Evolutionary conservation across 768 basidiomycete genomes (phyloP).

Genomic region (Pluteus cervinus): DNA sequence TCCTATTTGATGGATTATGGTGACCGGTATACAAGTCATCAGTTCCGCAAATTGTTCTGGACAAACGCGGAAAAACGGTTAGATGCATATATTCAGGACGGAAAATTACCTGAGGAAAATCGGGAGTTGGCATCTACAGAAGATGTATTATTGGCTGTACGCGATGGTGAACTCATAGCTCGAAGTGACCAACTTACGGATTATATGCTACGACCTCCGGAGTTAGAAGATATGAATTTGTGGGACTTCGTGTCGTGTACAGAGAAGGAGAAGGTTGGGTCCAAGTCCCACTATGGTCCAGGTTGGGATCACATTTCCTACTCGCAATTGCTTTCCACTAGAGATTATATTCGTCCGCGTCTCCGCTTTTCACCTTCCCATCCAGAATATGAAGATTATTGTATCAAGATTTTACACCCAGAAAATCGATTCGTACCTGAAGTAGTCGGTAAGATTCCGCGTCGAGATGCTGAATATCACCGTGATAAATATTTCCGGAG

Average conservation of each 20-base stretch:
- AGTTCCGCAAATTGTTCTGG: slow-evolving; percentile 28
- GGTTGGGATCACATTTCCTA: slow-evolving; percentile 9
- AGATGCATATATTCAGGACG: too few relatives aligned
- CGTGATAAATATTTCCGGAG: slow-evolving; percentile 21
- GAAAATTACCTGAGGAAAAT: not conserved
- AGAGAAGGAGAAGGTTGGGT: slow-evolving; percentile 14
- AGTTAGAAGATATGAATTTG: slow-evolving; percentile 12
- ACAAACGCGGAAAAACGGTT: slow-evolving; percentile 20
- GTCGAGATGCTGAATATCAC: slow-evolving; percentile 14
- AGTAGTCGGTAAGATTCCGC: slow-evolving; percentile 29
- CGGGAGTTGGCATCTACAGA: slow-evolving; percentile 9
- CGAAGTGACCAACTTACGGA: slow-evolving; percentile 15
- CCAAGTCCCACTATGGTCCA: not conserved
- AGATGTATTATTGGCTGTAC: slow-evolving; percentile 7
- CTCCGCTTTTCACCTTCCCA: slow-evolving; percentile 12
- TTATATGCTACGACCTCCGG: slow-evolving; percentile 15
- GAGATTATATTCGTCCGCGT: not conserved
- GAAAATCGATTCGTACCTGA: slow-evolving; percentile 20
- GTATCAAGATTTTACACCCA: slow-evolving; percentile 5
- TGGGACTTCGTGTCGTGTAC: slow-evolving; percentile 23
- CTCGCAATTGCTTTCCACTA: not conserved
- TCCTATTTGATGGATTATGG: slow-evolving; percentile 26
- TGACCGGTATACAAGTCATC: slow-evolving; percentile 33
- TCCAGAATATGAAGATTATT: slow-evolving; percentile 14
- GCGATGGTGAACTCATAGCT: slow-evolving; percentile 10